These are phyloP conservation scores for Ogataea saltuana DNA, from an alignment of 805 yeast genomes.

Conservation along the genomic window DNA sequence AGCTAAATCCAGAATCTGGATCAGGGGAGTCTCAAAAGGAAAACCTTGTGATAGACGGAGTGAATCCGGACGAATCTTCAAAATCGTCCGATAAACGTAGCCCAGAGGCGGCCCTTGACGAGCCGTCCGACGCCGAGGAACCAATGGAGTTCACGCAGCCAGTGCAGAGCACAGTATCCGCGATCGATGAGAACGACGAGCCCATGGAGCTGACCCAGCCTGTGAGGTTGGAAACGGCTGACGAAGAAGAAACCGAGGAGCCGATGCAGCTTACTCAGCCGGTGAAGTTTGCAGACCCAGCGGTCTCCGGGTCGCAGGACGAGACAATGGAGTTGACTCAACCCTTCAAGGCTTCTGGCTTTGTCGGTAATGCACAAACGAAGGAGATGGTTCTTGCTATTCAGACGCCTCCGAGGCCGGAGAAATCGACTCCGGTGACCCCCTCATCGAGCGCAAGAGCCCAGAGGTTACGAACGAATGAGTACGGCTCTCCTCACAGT, in stretches of 20 bases:
- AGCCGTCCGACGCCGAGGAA: slow-evolving; percentile 6
- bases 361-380: no score
- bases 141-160: slow-evolving; percentile 11
- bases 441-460: slow-evolving; percentile 21
- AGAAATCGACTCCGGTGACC: slow-evolving; percentile 4
- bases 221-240: not conserved
- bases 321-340: slow-evolving; percentile 23
- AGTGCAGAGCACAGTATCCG: not conserved
- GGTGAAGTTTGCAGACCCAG: not conserved
- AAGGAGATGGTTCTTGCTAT: no score
- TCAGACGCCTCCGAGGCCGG: slow-evolving; percentile 15
- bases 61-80: no score
- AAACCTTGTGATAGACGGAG: no score
- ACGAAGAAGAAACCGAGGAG: slow-evolving; percentile 11
- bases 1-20: slow-evolving; percentile 11
- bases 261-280: slow-evolving; percentile 23
- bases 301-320: not conserved
- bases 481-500: slow-evolving; percentile 25
- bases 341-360: slow-evolving; percentile 6
- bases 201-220: slow-evolving; percentile 23
- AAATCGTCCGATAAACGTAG: no score
- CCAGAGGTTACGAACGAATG: slow-evolving; percentile 23
- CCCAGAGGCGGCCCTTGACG: no score
- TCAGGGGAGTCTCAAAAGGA: no score
- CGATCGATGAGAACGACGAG: slow-evolving; percentile 12